Evolutionary conservation across 1,284 basidiomycete species (phyloP).

Genomic region (Cutaneotrichosporon dermatis): DNA sequence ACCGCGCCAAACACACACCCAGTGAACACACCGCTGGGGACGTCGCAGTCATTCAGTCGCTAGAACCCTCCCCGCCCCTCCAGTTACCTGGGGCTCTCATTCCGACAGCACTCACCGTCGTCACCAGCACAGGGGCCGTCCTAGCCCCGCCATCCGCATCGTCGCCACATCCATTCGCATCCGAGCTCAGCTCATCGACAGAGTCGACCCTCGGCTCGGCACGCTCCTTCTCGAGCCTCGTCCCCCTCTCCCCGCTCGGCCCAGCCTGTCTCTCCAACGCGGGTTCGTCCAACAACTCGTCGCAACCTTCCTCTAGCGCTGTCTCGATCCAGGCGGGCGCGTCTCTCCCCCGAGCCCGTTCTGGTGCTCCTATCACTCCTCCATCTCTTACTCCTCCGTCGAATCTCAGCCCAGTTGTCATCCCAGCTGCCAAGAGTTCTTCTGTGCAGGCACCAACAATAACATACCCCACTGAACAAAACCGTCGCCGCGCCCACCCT

Average conservation of each 20-base stretch:
- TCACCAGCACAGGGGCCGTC: neutral
- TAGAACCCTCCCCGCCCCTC: neutral
- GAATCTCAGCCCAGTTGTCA: neutral
- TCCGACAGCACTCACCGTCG: neutral
- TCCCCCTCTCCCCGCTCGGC: constrained; percentile 3
- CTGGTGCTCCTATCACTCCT: neutral
- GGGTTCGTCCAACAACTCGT: neutral
- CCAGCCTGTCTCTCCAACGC: neutral
- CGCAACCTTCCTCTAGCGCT: neutral
- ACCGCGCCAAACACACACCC: neutral
- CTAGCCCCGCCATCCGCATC: neutral
- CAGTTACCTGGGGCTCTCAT: neutral
- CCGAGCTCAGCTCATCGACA: constrained; percentile 1
- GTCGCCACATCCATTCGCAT: neutral
- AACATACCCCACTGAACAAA: no score
- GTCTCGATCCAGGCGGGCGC: neutral
- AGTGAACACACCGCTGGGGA: neutral
- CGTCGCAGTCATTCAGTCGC: constrained; percentile 8
- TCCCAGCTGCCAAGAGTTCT: neutral
- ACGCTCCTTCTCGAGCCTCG: constrained; percentile 6
- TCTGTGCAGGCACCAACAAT: no score
- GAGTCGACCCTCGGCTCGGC: neutral
- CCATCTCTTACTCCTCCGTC: neutral
- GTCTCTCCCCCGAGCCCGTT: neutral
- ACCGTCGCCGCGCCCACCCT: neutral